Evolutionary conservation across 2,329 filamentous ascomycete genomes (phyloP).

Genomic region (Zymoseptoria tritici): DNA sequence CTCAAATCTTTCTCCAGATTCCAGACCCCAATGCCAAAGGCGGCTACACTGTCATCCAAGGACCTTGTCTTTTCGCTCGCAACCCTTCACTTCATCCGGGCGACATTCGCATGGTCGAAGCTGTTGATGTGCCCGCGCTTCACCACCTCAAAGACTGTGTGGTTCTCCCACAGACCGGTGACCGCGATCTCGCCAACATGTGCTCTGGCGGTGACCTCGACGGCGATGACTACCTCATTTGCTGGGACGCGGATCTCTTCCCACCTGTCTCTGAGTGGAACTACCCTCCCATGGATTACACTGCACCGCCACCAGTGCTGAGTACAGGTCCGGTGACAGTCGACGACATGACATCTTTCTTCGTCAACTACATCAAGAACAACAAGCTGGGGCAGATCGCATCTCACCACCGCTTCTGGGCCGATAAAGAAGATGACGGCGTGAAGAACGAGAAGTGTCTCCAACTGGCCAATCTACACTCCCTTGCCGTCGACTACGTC

Average conservation of each 20-base stretch:
- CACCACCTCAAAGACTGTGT: conserved; percentile 76
- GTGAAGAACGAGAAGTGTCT: conserved; percentile 64
- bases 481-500: conserved; percentile 85
- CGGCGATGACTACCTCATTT: conserved; percentile 89
- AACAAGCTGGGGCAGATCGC: conserved; percentile 76
- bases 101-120: conserved; percentile 79
- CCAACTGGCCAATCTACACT: conserved; percentile 71
- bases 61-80: conserved; percentile 74
- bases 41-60: conserved; percentile 60
- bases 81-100: conserved; percentile 93
- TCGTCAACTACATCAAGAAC: conserved; percentile 88
- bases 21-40: conserved; percentile 44
- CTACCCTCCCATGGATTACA: conserved; percentile 69
- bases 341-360: conserved; percentile 72
- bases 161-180: conserved; percentile 76
- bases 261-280: conserved; percentile 57
- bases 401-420: conserved; percentile 68
- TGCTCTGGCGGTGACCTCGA: conserved; percentile 93
- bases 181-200: conserved; percentile 84
- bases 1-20: conserved; percentile 85
- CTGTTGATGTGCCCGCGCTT: conserved; percentile 66
- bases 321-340: conserved; percentile 59
- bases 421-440: conserved; percentile 56
- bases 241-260: conserved; percentile 76
- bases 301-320: conserved; percentile 48